Conservation (phyloP, 768 basidiomycete genomes). For the Psilocybe cyanescens region DNA sequence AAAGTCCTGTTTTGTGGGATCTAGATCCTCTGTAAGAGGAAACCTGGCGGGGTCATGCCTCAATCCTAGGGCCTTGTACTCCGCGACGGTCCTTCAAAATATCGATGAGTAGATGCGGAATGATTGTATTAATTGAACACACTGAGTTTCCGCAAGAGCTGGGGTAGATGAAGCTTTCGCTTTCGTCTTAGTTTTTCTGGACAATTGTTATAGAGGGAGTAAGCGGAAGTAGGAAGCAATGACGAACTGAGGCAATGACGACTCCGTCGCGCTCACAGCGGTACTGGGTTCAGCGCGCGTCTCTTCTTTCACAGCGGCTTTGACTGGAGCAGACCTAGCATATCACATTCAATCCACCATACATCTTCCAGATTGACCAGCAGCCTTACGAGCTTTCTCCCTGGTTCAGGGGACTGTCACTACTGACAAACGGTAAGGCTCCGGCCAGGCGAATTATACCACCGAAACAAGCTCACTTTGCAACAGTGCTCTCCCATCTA, state of each 20-base stretch:
- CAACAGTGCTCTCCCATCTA: slow-evolving; percentile 10
- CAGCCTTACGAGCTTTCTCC: slow-evolving; percentile 9
- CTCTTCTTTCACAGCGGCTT: background rate
- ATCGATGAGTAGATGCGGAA: background rate
- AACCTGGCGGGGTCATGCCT: slow-evolving; percentile 27
- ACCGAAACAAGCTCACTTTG: slow-evolving; percentile 7
- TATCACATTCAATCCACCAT: background rate
- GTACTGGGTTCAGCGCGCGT: background rate
- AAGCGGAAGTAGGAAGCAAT: background rate
- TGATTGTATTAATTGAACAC: background rate
- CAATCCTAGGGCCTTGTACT: slow-evolving; percentile 15
- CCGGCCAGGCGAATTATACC: background rate
- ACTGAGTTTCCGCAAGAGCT: background rate
- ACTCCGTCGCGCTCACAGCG: background rate
- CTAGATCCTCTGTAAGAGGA: slow-evolving; percentile 20
- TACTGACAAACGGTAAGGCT: background rate
- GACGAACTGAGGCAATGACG: background rate
- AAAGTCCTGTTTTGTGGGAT: slow-evolving; percentile 24
- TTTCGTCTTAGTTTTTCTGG: background rate
- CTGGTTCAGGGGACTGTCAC: background rate
- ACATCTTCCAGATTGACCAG: background rate
- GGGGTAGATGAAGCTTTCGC: background rate
- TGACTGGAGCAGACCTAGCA: background rate
- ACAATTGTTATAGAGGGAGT: background rate
- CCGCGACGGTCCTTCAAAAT: background rate